Evolutionary conservation across 148 eudicot species (phyloP), one percentile per base, ranked within the genome.

Genomic region (Vaccinium macrocarpon): DNA sequence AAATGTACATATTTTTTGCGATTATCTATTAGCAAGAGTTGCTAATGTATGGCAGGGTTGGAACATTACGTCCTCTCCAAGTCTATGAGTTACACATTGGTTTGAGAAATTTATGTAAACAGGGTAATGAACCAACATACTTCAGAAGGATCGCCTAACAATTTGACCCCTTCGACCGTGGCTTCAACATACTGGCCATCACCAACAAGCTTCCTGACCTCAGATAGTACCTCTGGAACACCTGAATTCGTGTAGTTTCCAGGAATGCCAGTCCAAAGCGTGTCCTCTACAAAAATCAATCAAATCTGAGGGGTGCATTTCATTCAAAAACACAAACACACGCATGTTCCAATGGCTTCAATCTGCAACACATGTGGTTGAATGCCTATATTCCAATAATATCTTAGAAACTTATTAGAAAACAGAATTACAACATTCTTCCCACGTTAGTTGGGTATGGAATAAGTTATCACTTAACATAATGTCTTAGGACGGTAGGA

Each of bases 201-300:
- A 83, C 91, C 88, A 23, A 95, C 98, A 80, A 95, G 95, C 81
- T 91, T 90, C 70, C 98, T 89, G 81, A 94, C 96, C 84, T 85
- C 81, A 74, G 86, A 83, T 79, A 94, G 73, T 25, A 86, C 91
- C 82, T 84, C 85, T 4, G 90, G 93, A 81, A 90, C 91, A 77
- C 87, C 81, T 21, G 93, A 91, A 76, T 94, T 85, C 0, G 94
- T 90, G 85, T 95, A 94, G 86, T 92, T 85, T 29, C 94, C 92
- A 9, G 98, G 98, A 83, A 71, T 83, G 80, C 98, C 98, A 14
- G 96, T 95, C 98, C 98, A 95, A 78, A 95, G 93, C n/a, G 98
- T 95, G 85, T 95, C 98, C 89, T 95, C 98, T 95, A 82, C 83
- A 76, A 76, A 73, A 79, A 83, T 5, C 29, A 55, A 13, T 55